Conservation (phyloP, 2,329 filamentous ascomycete genomes). For the Colletotrichum coccodes region DNA sequence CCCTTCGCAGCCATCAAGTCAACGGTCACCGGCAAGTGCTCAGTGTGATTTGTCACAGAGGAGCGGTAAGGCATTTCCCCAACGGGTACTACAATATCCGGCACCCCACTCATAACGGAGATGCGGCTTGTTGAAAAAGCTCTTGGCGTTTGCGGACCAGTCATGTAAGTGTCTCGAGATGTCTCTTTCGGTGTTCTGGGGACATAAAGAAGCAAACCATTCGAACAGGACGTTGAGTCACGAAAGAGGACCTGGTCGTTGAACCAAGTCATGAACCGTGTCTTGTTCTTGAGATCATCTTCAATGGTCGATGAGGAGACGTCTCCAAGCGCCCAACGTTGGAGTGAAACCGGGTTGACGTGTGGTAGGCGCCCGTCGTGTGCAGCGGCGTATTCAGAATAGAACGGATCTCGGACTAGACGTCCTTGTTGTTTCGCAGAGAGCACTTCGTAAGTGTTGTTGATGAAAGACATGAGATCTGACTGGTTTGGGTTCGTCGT, state of each 20-base stretch:
- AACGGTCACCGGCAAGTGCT: constrained; percentile 65
- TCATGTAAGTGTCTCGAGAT: constrained; percentile 2
- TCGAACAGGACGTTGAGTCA: constrained; percentile 21
- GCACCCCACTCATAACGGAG: constrained; percentile 45
- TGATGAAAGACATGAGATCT: constrained; percentile 36
- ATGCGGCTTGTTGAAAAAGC: constrained; percentile 52
- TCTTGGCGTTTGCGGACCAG: background rate
- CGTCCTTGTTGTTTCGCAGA: constrained; percentile 47
- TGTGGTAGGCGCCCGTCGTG: constrained; percentile 6
- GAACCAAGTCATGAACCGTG: constrained; percentile 58
- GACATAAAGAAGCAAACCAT: constrained; percentile 9
- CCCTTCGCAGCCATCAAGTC: constrained; percentile 67
- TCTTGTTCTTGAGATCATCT: constrained; percentile 59
- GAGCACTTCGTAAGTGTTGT: constrained; percentile 45
- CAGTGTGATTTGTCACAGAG: constrained; percentile 54
- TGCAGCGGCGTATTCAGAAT: constrained; percentile 44
- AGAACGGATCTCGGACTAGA: constrained; percentile 49
- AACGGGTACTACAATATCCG: constrained; percentile 52
- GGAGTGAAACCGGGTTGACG: constrained; percentile 1
- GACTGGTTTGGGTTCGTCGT: constrained; percentile 34
- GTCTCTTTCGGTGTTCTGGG: background rate
- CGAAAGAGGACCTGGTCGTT: constrained; percentile 54
- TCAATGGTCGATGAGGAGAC: constrained; percentile 32
- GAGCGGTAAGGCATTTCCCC: constrained; percentile 48
- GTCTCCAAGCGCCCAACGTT: background rate